Percentiles rank a stretch among this genome's conserved stretches.
These are phyloP conservation scores for Metarhizium robertsii DNA, from an alignment of 2,329 filamentous ascomycete species.

Conservation along the genomic window DNA sequence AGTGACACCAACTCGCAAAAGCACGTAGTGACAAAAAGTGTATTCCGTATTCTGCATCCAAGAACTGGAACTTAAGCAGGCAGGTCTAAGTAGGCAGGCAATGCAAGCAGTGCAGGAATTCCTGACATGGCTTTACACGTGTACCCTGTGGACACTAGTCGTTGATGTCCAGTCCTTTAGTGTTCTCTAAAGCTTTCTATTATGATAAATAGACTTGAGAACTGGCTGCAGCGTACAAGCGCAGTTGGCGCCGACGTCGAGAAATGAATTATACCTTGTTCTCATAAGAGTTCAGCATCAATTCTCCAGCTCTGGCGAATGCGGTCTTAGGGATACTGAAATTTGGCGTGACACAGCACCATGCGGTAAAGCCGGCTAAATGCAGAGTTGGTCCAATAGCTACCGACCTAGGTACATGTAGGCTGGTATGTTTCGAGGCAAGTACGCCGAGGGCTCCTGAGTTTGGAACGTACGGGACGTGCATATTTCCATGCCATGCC, in stretches of 20 bases:
- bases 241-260: too few relatives aligned
- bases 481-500: not conserved
- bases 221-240: too few relatives aligned
- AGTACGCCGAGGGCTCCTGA: not conserved
- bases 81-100: not conserved
- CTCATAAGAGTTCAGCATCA: too few relatives aligned
- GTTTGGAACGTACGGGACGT: not conserved
- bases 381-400: too few relatives aligned
- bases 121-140: constrained; percentile 9
- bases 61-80: too few relatives aligned
- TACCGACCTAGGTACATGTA: too few relatives aligned
- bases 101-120: not conserved
- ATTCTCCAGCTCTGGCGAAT: not conserved
- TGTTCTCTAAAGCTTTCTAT: not conserved
- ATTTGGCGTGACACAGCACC: too few relatives aligned
- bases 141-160: constrained; percentile 9
- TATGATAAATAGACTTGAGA: too few relatives aligned
- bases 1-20: not conserved
- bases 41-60: too few relatives aligned
- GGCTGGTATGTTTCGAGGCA: not conserved
- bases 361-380: too few relatives aligned
- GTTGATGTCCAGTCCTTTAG: not conserved
- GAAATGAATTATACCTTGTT: too few relatives aligned
- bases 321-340: not conserved
- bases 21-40: not conserved